Evolutionary conservation across 108 stramenopile species (phyloP).

Genomic region (Cyclotella atomus): DNA sequence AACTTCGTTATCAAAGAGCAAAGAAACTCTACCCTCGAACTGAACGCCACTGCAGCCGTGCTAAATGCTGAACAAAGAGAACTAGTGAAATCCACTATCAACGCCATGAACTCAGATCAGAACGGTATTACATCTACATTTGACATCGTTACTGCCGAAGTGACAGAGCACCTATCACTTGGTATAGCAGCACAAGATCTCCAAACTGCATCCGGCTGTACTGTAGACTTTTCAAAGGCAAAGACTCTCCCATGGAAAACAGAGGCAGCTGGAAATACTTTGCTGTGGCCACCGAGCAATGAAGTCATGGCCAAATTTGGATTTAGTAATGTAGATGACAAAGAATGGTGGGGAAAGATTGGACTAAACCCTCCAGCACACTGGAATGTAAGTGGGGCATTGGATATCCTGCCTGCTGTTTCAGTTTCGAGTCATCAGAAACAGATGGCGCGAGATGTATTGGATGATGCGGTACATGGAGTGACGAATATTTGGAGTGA

Average conservation of each 20-base stretch:
- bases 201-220: slow-evolving; percentile 18
- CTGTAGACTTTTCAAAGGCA: slow-evolving; percentile 14
- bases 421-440: slow-evolving; percentile 17
- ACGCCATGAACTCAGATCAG: slow-evolving; percentile 4
- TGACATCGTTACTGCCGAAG: slow-evolving; percentile 11
- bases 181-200: slow-evolving; percentile 15
- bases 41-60: background rate
- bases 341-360: slow-evolving; percentile 26
- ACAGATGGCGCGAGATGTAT: background rate
- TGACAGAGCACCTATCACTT: slow-evolving; percentile 12
- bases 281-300: slow-evolving; percentile 25
- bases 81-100: background rate
- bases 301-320: slow-evolving; percentile 16
- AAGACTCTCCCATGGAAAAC: slow-evolving; percentile 21
- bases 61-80: background rate
- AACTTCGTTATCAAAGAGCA: background rate
- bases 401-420: slow-evolving; percentile 20
- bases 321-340: slow-evolving; percentile 13
- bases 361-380: slow-evolving; percentile 15
- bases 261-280: slow-evolving; percentile 2
- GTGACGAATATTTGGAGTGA: slow-evolving; percentile 34
- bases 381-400: slow-evolving; percentile 33
- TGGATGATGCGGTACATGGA: slow-evolving; percentile 29
- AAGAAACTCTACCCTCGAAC: background rate
- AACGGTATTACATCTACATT: background rate